These are phyloP conservation scores for Scortechinia acanthostroma DNA, from an alignment of 2,329 filamentous ascomycete genomes.

Conservation along the genomic window DNA sequence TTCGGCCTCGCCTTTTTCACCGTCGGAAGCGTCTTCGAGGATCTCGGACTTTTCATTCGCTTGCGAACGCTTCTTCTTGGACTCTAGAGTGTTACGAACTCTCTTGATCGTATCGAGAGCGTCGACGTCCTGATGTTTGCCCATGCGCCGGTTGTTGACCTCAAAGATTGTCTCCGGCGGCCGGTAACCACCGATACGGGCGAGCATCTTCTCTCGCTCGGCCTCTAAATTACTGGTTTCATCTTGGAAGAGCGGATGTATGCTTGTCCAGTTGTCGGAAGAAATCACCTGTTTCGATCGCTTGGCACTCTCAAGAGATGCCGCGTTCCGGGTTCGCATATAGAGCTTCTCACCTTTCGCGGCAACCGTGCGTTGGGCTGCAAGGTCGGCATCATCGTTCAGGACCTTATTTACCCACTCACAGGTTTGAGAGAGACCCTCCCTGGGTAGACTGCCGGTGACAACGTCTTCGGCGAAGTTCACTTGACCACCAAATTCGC, in stretches of 20 bases:
- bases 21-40: constrained; percentile 5
- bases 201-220: constrained; percentile 78
- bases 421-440: constrained; percentile 65
- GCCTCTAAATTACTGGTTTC: constrained; percentile 59
- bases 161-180: constrained; percentile 96
- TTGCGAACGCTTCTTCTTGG: constrained; percentile 21
- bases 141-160: constrained; percentile 54
- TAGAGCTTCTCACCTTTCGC: constrained; percentile 90
- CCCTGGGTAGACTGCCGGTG: constrained; percentile 68
- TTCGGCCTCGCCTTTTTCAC: constrained; percentile 9
- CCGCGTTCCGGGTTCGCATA: constrained; percentile 79
- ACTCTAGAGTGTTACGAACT: constrained; percentile 39
- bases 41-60: constrained; percentile 16
- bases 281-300: constrained; percentile 72
- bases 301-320: constrained; percentile 84
- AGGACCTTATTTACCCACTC: constrained; percentile 81
- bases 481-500: constrained; percentile 44
- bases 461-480: constrained; percentile 80
- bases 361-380: constrained; percentile 64
- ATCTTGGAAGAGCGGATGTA: constrained; percentile 75
- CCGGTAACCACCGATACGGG: constrained; percentile 78
- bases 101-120: constrained; percentile 71
- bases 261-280: constrained; percentile 63
- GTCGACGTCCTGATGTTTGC: constrained; percentile 29
- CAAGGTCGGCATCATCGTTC: constrained; percentile 68